Evolutionary conservation across 2,329 filamentous ascomycete genomes (phyloP).

Genomic region (Plectosphaerella plurivora): DNA sequence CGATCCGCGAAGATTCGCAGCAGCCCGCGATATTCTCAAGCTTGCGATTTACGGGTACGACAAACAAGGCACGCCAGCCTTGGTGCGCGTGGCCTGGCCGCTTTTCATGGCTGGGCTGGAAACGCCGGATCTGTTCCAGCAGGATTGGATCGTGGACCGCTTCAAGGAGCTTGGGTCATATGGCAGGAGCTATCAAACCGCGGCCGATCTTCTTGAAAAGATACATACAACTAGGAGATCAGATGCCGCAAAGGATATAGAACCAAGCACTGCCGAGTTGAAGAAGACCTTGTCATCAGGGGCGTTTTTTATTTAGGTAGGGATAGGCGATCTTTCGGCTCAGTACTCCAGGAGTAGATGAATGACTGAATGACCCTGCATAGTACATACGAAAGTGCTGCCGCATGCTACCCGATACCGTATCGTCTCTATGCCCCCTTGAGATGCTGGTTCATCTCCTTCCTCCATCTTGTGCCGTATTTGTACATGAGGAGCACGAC

Average conservation of each 20-base stretch:
- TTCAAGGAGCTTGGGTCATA: conserved; percentile 13
- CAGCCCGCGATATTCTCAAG: conserved; percentile 19
- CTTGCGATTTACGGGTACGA: conserved; percentile 26
- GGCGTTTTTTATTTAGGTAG: neutral
- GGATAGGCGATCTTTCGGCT: neutral
- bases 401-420: neutral
- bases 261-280: neutral
- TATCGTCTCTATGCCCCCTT: neutral
- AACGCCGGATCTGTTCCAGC: conserved; percentile 24
- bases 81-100: conserved; percentile 26
- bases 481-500: neutral
- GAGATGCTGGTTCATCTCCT: neutral
- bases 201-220: neutral
- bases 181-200: neutral
- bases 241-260: neutral
- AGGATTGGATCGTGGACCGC: conserved; percentile 25
- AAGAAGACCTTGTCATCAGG: neutral
- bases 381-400: neutral
- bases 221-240: neutral
- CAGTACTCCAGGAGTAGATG: neutral
- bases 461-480: neutral
- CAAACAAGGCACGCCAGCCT: conserved; percentile 23
- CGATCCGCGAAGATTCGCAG: conserved; percentile 1
- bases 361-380: neutral
- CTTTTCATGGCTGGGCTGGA: conserved; percentile 29